Evolutionary conservation across 805 yeast species (phyloP).

Genomic region (Pichia californica): DNA sequence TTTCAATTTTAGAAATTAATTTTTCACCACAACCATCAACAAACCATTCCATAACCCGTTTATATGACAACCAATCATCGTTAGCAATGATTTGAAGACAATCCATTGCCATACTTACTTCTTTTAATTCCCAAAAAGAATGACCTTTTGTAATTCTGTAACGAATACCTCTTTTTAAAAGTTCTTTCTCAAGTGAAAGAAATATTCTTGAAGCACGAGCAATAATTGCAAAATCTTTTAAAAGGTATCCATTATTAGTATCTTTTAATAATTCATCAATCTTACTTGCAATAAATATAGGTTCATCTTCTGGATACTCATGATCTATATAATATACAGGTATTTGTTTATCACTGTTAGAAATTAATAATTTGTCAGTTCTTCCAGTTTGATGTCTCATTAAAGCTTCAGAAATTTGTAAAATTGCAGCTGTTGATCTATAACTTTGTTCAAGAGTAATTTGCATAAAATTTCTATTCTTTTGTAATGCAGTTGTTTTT

Average conservation of each 20-base stretch:
- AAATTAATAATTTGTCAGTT: conserved; percentile 35
- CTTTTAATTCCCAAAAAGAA: conserved; percentile 75
- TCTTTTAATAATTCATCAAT: conserved; percentile 38
- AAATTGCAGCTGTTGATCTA: conserved; percentile 66
- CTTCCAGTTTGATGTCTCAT: conserved; percentile 57
- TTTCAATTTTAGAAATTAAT: conserved; percentile 26
- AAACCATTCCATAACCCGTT: conserved; percentile 54
- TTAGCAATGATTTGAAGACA: conserved; percentile 57
- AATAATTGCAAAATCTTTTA: conserved; percentile 65
- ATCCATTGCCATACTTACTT: conserved; percentile 56
- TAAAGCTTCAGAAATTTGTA: conserved; percentile 55
- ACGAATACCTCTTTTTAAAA: conserved; percentile 52
- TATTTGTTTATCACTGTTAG: conserved; percentile 38
- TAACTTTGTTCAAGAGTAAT: conserved; percentile 63
- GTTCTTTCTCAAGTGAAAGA: conserved; percentile 54
- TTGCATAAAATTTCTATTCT: conserved; percentile 15
- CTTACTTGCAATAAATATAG: conserved; percentile 50
- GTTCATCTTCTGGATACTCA: conserved; percentile 45
- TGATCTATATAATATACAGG: conserved; percentile 39
- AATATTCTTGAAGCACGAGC: conserved; percentile 59
- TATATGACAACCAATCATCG: conserved; percentile 55
- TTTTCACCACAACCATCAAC: conserved; percentile 62
- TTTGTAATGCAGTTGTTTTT: conserved; percentile 31
- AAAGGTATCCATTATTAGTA: conserved; percentile 37
- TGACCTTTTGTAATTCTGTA: conserved; percentile 65